Percentiles rank a stretch among this genome's conserved stretches.
Evolutionary conservation across 2,329 filamentous ascomycete species (phyloP).

Genomic region (Taxawa tesnikishii): DNA sequence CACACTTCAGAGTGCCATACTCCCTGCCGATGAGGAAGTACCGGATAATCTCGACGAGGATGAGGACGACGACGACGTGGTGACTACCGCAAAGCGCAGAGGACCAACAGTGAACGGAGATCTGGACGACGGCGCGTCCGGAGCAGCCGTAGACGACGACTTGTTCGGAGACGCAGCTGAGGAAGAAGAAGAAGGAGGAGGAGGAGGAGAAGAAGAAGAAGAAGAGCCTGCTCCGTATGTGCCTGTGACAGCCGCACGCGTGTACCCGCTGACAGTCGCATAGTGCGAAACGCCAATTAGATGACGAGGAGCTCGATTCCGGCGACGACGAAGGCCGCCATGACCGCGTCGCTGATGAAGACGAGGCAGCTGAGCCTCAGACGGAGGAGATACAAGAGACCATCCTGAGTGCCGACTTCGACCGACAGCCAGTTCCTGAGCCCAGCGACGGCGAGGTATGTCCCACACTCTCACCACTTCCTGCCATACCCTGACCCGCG

Average conservation of each 20-base stretch:
- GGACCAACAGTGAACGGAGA: constrained; percentile 7
- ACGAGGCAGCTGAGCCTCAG: constrained; percentile 33
- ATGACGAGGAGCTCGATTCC: constrained; percentile 52
- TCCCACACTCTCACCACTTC: constrained; percentile 2
- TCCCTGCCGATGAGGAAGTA: constrained; percentile 13
- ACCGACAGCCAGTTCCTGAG: constrained; percentile 58
- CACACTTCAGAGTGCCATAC: constrained; percentile 18
- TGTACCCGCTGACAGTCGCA: neutral
- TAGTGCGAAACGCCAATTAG: constrained; percentile 31
- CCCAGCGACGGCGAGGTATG: constrained; percentile 57
- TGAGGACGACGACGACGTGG: constrained; percentile 13
- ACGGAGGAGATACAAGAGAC: constrained; percentile 34
- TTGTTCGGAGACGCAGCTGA: constrained; percentile 34
- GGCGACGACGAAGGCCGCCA: constrained; percentile 50
- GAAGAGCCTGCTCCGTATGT: constrained; percentile 13
- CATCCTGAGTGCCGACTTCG: constrained; percentile 51
- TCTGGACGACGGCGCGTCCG: constrained; percentile 15
- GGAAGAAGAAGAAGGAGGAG: constrained; percentile 13
- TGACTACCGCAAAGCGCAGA: constrained; percentile 9
- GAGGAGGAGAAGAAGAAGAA: too few species aligned
- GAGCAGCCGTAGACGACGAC: constrained; percentile 28
- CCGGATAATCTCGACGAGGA: constrained; percentile 10
- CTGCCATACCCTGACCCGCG: neutral
- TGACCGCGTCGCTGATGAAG: constrained; percentile 47
- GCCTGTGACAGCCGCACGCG: neutral